These are phyloP conservation scores for Phialemoniopsis sp. DNA, from an alignment of 2,329 filamentous ascomycete genomes.

Conservation along the genomic window DNA sequence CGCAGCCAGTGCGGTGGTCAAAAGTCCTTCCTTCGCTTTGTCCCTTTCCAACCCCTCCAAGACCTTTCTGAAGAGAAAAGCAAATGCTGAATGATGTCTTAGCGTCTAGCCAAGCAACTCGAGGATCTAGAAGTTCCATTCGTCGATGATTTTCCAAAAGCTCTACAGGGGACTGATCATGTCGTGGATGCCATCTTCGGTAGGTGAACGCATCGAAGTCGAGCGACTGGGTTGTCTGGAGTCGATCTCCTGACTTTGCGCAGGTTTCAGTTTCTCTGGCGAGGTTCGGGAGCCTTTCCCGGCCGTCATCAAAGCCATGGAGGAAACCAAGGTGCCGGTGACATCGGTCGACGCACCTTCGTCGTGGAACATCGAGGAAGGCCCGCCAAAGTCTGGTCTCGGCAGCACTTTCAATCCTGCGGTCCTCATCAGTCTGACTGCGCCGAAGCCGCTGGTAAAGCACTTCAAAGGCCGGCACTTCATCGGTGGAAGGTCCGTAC, in stretches of 20 bases:
- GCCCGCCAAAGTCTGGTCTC: slow-evolving; percentile 72
- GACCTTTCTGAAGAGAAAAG: too few relatives aligned
- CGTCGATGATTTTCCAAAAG: slow-evolving; percentile 69
- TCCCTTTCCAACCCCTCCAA: too few relatives aligned
- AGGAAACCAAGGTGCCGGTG: slow-evolving; percentile 70
- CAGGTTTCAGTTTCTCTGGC: slow-evolving; percentile 87
- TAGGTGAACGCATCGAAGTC: slow-evolving; percentile 28
- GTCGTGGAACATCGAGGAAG: slow-evolving; percentile 88
- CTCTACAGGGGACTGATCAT: slow-evolving; percentile 68
- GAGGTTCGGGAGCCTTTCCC: slow-evolving; percentile 92
- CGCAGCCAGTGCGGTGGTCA: too few relatives aligned
- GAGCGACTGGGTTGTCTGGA: slow-evolving; percentile 1
- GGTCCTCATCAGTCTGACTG: slow-evolving; percentile 82
- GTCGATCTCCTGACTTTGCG: neutral
- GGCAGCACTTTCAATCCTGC: slow-evolving; percentile 78
- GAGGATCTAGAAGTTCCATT: slow-evolving; percentile 80
- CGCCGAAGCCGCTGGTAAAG: slow-evolving; percentile 84
- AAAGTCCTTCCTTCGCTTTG: too few relatives aligned
- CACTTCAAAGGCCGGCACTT: slow-evolving; percentile 88
- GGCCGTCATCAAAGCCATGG: slow-evolving; percentile 71
- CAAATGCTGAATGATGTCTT: slow-evolving; percentile 10
- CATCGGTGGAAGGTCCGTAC: slow-evolving; percentile 71
- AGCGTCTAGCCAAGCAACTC: slow-evolving; percentile 82
- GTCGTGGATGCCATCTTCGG: slow-evolving; percentile 93
- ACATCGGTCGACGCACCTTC: slow-evolving; percentile 90